These are phyloP conservation scores for Hanseniaspora sp. DNA, from an alignment of 1,139 yeast genomes.

Conservation along the genomic window DNA sequence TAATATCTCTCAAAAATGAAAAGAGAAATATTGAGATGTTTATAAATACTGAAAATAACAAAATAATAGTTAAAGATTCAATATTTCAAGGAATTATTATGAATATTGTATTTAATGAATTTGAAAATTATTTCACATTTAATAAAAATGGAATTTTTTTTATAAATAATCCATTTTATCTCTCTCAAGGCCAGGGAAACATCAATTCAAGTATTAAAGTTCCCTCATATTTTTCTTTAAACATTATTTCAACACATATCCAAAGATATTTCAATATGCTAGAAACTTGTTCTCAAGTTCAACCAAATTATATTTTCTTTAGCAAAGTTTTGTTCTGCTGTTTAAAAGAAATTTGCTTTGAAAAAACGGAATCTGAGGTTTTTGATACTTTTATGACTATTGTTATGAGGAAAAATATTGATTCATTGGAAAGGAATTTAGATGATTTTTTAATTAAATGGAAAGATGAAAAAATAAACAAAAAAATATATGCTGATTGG, in stretches of 20 bases:
- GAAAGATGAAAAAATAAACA: background rate
- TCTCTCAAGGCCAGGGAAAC: background rate
- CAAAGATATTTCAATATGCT: background rate
- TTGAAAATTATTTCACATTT: background rate
- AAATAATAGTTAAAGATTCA: background rate
- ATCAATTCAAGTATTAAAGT: background rate
- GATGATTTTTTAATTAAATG: background rate
- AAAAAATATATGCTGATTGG: background rate
- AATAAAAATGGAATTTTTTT: background rate
- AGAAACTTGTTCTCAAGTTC: background rate
- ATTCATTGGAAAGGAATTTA: background rate
- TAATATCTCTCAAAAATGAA: background rate
- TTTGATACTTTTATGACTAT: background rate
- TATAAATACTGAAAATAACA: background rate
- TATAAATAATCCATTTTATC: background rate
- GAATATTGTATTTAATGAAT: background rate
- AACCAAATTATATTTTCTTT: background rate
- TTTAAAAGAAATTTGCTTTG: background rate
- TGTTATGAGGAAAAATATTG: background rate
- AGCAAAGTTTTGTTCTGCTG: background rate
- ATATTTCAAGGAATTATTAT: background rate
- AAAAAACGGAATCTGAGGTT: background rate
- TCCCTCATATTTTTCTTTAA: background rate
- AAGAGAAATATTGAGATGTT: background rate
- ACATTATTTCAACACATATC: background rate